A percentile compares a stretch with the other conserved stretches of the same genome.
Evolutionary conservation across 805 yeast species (phyloP).

Genomic region (Maudiozyma bulderi): DNA sequence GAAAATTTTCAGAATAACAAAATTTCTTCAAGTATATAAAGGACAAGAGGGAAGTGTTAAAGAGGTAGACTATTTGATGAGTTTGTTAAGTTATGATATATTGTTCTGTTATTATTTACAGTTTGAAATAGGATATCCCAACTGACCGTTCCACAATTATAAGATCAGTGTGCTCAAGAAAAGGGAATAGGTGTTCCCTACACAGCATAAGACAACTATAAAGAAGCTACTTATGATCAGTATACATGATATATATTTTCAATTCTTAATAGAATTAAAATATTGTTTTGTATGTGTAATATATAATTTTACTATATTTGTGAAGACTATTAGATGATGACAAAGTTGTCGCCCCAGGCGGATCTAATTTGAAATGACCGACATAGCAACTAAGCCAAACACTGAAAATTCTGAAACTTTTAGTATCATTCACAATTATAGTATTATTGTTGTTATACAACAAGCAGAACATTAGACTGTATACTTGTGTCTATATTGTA

Average conservation of each 20-base stretch:
- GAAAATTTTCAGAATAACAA: too few relatives aligned
- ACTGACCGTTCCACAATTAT: background rate
- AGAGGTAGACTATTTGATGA: too few relatives aligned
- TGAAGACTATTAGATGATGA: constrained; percentile 19
- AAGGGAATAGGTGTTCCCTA: background rate
- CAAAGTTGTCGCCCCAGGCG: constrained; percentile 36
- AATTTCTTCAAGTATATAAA: too few relatives aligned
- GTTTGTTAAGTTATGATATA: too few relatives aligned
- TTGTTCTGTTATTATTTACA: too few relatives aligned
- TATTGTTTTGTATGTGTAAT: too few relatives aligned
- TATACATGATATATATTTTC: too few relatives aligned
- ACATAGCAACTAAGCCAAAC: constrained; percentile 29
- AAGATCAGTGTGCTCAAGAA: background rate
- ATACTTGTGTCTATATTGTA: background rate
- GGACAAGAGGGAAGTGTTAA: too few relatives aligned
- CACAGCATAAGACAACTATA: background rate
- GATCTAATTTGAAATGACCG: constrained; percentile 26
- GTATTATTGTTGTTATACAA: background rate
- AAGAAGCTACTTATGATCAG: too few relatives aligned
- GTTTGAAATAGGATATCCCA: too few relatives aligned
- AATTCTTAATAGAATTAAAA: too few relatives aligned
- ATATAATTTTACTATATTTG: background rate
- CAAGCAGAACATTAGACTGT: background rate
- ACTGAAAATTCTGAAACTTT: constrained; percentile 31
- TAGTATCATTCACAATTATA: constrained; percentile 1